Evolutionary conservation across 1,139 yeast species (phyloP).

Genomic region (Lodderomyces metapsilosis): DNA sequence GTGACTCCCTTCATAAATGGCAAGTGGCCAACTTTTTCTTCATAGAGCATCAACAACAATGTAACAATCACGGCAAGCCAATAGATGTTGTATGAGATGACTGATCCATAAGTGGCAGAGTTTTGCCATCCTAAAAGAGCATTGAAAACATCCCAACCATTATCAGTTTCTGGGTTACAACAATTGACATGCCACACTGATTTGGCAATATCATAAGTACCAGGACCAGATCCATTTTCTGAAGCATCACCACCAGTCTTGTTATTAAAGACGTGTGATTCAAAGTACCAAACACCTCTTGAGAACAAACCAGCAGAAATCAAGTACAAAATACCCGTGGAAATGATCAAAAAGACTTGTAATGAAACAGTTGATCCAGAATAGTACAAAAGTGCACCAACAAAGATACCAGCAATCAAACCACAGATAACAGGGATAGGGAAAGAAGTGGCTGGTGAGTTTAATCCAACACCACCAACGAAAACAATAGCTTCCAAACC

Average conservation of each 20-base stretch:
- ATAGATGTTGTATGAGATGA: slow-evolving; percentile 73
- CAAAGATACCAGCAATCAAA: slow-evolving; percentile 59
- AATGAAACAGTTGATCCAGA: slow-evolving; percentile 71
- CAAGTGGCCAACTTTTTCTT: slow-evolving; percentile 53
- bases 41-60: slow-evolving; percentile 57
- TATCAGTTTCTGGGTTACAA: slow-evolving; percentile 80
- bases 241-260: slow-evolving; percentile 81
- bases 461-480: slow-evolving; percentile 82
- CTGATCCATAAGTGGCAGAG: slow-evolving; percentile 82
- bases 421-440: slow-evolving; percentile 83
- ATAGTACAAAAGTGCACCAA: slow-evolving; percentile 64
- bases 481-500: slow-evolving; percentile 87
- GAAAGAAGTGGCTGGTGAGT: slow-evolving; percentile 70
- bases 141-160: slow-evolving; percentile 88
- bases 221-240: slow-evolving; percentile 83
- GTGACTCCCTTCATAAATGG: slow-evolving; percentile 47
- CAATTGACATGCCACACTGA: slow-evolving; percentile 90
- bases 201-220: slow-evolving; percentile 70
- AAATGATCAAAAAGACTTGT: slow-evolving; percentile 70
- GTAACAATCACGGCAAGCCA: slow-evolving; percentile 62
- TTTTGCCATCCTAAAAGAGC: slow-evolving; percentile 89
- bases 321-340: slow-evolving; percentile 76
- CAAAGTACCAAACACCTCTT: slow-evolving; percentile 82
- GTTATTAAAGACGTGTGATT: slow-evolving; percentile 56
- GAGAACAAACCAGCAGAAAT: slow-evolving; percentile 84